A percentile compares a stretch with the other conserved stretches of the same genome.
Evolutionary conservation across 306 rosid species (phyloP).

Genomic region (Sphenostylis stenocarpa): DNA sequence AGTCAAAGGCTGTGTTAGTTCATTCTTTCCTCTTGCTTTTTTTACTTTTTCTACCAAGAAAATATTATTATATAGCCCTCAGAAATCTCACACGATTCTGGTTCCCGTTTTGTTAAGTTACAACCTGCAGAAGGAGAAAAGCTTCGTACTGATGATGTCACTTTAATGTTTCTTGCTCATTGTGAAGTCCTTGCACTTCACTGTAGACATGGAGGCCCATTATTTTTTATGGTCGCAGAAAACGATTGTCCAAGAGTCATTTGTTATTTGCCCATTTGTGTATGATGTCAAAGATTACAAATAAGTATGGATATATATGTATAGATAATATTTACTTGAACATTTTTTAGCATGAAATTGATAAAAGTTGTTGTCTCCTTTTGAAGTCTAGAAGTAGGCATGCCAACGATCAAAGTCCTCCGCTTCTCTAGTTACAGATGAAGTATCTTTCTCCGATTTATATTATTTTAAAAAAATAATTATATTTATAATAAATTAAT

Average conservation of each 20-base stretch:
- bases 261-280: not conserved
- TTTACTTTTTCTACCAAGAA: slow-evolving; percentile 16
- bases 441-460: too few species aligned
- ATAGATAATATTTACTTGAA: too few species aligned
- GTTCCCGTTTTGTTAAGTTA: slow-evolving; percentile 26
- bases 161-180: slow-evolving; percentile 25
- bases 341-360: not conserved
- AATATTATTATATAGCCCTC: slow-evolving; percentile 30
- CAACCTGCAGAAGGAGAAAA: slow-evolving; percentile 27
- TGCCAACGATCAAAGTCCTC: too few species aligned
- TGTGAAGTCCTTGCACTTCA: slow-evolving; percentile 15
- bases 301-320: too few species aligned
- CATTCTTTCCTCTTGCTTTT: slow-evolving; percentile 1
- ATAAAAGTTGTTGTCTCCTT: not conserved
- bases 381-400: slow-evolving; percentile 11
- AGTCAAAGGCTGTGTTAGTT: slow-evolving; percentile 37
- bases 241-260: slow-evolving; percentile 14
- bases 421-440: too few species aligned
- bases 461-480: too few species aligned
- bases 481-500: too few species aligned
- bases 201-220: slow-evolving; percentile 2
- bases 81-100: slow-evolving; percentile 24
- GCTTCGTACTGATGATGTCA: slow-evolving; percentile 32
- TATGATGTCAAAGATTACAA: too few species aligned
- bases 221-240: not conserved